Evolutionary conservation across 2,329 filamentous ascomycete species (phyloP).

Genomic region (Neonectria neomacrospora): DNA sequence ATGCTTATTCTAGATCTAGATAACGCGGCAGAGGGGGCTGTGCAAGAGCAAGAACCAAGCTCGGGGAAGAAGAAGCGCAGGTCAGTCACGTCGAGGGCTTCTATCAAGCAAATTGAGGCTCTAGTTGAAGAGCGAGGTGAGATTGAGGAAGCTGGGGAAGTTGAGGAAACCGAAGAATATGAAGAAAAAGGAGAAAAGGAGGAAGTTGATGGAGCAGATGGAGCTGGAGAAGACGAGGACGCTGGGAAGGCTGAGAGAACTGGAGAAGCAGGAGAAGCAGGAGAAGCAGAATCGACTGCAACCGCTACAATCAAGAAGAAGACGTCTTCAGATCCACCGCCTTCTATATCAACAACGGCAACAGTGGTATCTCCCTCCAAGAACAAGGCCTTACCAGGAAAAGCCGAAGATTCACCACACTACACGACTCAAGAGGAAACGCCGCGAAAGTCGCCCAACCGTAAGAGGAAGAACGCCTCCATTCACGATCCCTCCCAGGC

Average conservation of each 20-base stretch:
- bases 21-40: neutral
- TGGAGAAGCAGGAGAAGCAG: neutral
- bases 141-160: neutral
- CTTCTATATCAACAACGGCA: neutral
- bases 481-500: neutral
- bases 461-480: constrained; percentile 18
- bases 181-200: neutral
- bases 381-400: neutral
- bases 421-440: neutral
- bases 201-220: neutral
- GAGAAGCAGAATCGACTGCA: neutral
- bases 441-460: constrained; percentile 12
- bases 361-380: constrained; percentile 4
- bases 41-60: neutral
- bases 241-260: neutral
- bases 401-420: neutral
- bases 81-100: neutral
- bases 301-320: neutral
- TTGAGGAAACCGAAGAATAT: neutral
- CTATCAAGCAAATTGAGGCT: neutral
- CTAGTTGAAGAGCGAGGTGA: neutral
- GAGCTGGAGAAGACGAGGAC: neutral
- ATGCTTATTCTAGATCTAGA: neutral
- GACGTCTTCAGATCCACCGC: neutral
- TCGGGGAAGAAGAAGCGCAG: neutral